Conservation (phyloP, 2,329 filamentous ascomycete genomes). For the Microdochium trichocladiopsis region DNA sequence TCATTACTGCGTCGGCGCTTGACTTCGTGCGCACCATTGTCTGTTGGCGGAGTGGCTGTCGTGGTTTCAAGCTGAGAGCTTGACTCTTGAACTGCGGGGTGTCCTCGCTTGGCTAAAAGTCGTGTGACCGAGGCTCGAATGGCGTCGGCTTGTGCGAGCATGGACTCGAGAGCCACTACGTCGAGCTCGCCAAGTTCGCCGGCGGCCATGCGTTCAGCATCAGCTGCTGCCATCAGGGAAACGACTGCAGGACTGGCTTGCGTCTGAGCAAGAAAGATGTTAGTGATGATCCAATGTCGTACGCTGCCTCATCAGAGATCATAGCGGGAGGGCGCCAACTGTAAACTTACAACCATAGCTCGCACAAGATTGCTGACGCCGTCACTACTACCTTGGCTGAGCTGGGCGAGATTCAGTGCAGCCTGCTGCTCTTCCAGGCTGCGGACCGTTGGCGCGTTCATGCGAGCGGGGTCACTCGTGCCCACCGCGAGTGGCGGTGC, state of each 20-base stretch:
- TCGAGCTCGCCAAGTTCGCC: slow-evolving; percentile 34
- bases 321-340: not conserved
- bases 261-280: slow-evolving; percentile 21
- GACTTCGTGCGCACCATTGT: not conserved
- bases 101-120: slow-evolving; percentile 19
- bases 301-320: not conserved
- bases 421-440: slow-evolving; percentile 59
- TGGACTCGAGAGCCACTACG: slow-evolving; percentile 35
- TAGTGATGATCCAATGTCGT: slow-evolving; percentile 2
- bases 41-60: not conserved
- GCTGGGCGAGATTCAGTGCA: slow-evolving; percentile 54
- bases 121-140: slow-evolving; percentile 34
- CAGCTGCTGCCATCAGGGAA: slow-evolving; percentile 40
- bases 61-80: not conserved
- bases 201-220: slow-evolving; percentile 31
- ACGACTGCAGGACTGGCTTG: slow-evolving; percentile 37
- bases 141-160: slow-evolving; percentile 39
- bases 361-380: slow-evolving; percentile 47
- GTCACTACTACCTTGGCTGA: slow-evolving; percentile 43
- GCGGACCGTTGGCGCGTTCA: slow-evolving; percentile 29
- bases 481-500: slow-evolving; percentile 5
- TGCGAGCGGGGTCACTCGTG: slow-evolving; percentile 11
- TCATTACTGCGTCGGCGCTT: slow-evolving; percentile 1
- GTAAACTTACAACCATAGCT: slow-evolving; percentile 54
- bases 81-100: slow-evolving; percentile 2